A percentile compares a stretch with the other conserved stretches of the same genome.
phyloP scores from a whole-genome alignment of 2,329 filamentous ascomycete genomes.

The Diaporthe caulivora region DNA sequence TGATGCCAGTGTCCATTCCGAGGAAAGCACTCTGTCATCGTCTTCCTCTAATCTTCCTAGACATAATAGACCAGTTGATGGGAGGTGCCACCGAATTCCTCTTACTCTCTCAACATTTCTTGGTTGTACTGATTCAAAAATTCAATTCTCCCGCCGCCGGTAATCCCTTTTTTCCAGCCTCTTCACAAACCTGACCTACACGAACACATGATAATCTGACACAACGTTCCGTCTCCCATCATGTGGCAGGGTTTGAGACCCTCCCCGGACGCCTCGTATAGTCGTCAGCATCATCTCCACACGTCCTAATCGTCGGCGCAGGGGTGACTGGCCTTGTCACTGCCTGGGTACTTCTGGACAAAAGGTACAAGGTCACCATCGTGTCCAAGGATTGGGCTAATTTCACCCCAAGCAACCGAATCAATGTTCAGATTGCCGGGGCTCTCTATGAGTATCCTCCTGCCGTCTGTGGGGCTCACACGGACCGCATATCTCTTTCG shows the following conservation, averaged over 20 bases:
- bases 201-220: conserved; percentile 28
- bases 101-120: too few relatives aligned
- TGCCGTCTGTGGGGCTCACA: conserved; percentile 58
- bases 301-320: conserved; percentile 36
- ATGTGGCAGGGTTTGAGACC: conserved; percentile 39
- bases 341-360: conserved; percentile 58
- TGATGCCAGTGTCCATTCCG: too few relatives aligned
- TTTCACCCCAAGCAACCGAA: conserved; percentile 49
- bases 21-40: too few relatives aligned
- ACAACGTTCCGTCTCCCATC: conserved; percentile 32
- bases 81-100: too few relatives aligned
- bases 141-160: too few relatives aligned
- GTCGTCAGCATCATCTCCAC: conserved; percentile 29
- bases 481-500: conserved; percentile 53
- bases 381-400: conserved; percentile 57
- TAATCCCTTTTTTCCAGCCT: too few relatives aligned
- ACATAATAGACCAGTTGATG: too few relatives aligned
- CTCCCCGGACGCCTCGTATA: conserved; percentile 34
- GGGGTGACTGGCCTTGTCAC: conserved; percentile 47
- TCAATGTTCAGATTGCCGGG: conserved; percentile 61
- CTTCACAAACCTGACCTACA: not conserved
- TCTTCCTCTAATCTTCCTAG: too few relatives aligned
- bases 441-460: conserved; percentile 62
- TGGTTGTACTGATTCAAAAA: too few relatives aligned
- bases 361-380: conserved; percentile 58